Evolutionary conservation across 2,329 filamentous ascomycete genomes (phyloP).

Genomic region (Xylaria multiplex): DNA sequence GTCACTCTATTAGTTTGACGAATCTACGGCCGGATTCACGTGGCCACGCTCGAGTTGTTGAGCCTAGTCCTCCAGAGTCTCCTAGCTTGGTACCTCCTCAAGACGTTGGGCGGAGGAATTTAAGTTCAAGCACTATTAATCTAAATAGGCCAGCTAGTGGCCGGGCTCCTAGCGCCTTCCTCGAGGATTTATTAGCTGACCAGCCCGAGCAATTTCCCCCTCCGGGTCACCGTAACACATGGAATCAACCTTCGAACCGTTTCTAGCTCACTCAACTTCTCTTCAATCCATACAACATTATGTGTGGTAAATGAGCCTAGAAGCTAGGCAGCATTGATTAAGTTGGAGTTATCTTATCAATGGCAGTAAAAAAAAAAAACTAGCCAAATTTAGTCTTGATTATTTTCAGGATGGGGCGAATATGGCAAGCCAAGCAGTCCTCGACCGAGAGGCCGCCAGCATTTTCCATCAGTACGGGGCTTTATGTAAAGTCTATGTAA

Average conservation of each 20-base stretch:
- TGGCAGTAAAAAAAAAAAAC: not conserved
- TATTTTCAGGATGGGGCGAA: not conserved
- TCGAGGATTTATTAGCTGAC: slow-evolving; percentile 89
- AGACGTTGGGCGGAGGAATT: slow-evolving; percentile 51
- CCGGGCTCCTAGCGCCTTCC: slow-evolving; percentile 85
- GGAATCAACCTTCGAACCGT: slow-evolving; percentile 40
- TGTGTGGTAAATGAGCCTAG: not conserved
- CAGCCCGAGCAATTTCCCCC: slow-evolving; percentile 66
- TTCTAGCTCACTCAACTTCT: slow-evolving; percentile 19
- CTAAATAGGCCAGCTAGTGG: slow-evolving; percentile 72
- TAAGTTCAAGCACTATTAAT: slow-evolving; percentile 74
- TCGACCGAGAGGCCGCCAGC: not conserved
- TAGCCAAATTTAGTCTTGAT: not conserved
- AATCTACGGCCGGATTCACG: slow-evolving; percentile 69
- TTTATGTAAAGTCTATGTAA: slow-evolving; percentile 34
- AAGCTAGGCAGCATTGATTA: slow-evolving; percentile 9
- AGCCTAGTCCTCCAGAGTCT: slow-evolving; percentile 71
- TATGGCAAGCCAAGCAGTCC: slow-evolving; percentile 10
- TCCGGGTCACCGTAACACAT: slow-evolving; percentile 42
- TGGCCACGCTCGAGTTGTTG: slow-evolving; percentile 59
- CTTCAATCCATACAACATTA: not conserved
- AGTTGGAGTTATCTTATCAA: not conserved
- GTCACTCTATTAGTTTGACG: slow-evolving; percentile 67
- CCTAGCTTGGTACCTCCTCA: slow-evolving; percentile 61
- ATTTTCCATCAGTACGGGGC: slow-evolving; percentile 12